Evolutionary conservation across 1,284 basidiomycete species (phyloP).

Genomic region (Sanghuangporus baumii): DNA sequence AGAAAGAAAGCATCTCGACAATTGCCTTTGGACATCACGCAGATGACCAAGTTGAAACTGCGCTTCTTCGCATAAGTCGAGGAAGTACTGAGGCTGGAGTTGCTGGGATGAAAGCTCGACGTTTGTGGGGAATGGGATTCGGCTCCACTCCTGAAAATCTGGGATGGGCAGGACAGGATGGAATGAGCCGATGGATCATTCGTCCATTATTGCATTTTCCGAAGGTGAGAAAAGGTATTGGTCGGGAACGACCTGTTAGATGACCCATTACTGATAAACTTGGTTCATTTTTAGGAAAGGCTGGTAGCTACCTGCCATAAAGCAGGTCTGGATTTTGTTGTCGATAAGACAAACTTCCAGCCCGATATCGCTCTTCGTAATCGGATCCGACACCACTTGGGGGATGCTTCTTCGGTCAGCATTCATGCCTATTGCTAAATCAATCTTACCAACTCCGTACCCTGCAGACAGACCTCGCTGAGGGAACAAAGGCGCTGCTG

Average conservation of each 20-base stretch:
- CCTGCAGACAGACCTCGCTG: not conserved
- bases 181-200: constrained; percentile 61
- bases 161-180: constrained; percentile 42
- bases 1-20: constrained; percentile 29
- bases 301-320: constrained; percentile 68
- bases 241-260: not conserved
- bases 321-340: constrained; percentile 52
- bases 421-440: not conserved
- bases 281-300: constrained; percentile 46
- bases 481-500: constrained; percentile 1
- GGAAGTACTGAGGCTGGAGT: constrained; percentile 51
- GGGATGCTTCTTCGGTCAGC: not conserved
- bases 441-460: not conserved
- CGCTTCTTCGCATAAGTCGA: constrained; percentile 57
- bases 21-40: constrained; percentile 69
- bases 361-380: constrained; percentile 66
- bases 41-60: constrained; percentile 77
- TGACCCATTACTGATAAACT: not conserved
- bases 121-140: constrained; percentile 73
- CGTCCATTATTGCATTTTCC: constrained; percentile 60
- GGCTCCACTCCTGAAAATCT: constrained; percentile 28
- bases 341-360: constrained; percentile 67
- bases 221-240: constrained; percentile 43
- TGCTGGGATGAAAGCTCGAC: constrained; percentile 55
- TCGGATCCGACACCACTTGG: constrained; percentile 48